These are phyloP conservation scores for Parafenestella ontariensis DNA, from an alignment of 2,329 filamentous ascomycete genomes.

Conservation along the genomic window DNA sequence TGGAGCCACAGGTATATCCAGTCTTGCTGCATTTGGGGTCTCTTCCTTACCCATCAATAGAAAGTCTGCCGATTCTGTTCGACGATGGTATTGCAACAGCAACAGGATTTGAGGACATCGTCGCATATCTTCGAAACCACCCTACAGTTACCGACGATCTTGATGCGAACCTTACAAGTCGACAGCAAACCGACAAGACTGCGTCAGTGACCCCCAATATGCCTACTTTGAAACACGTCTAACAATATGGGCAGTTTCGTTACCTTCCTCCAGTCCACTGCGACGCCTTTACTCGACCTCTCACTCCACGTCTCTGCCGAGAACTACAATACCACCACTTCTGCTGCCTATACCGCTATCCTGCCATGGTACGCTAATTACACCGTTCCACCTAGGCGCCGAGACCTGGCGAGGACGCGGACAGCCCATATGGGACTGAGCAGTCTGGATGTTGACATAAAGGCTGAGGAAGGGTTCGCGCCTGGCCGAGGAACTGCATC, in stretches of 20 bases:
- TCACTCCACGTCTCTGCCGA: slow-evolving; percentile 88
- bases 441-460: slow-evolving; percentile 54
- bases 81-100: slow-evolving; percentile 62
- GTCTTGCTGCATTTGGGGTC: background rate
- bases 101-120: slow-evolving; percentile 68
- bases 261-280: slow-evolving; percentile 76
- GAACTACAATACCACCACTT: slow-evolving; percentile 81
- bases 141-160: slow-evolving; percentile 34
- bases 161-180: slow-evolving; percentile 36
- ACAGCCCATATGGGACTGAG: slow-evolving; percentile 63
- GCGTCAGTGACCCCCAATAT: slow-evolving; percentile 31
- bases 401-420: slow-evolving; percentile 71
- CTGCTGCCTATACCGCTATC: slow-evolving; percentile 79
- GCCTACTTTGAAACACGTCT: background rate
- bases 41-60: slow-evolving; percentile 43
- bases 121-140: slow-evolving; percentile 59
- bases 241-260: slow-evolving; percentile 47
- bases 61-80: slow-evolving; percentile 64
- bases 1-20: slow-evolving; percentile 64
- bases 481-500: slow-evolving; percentile 40
- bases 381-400: slow-evolving; percentile 77
- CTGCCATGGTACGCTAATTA: slow-evolving; percentile 89
- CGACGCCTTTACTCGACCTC: slow-evolving; percentile 81
- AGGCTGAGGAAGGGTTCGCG: slow-evolving; percentile 44
- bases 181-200: slow-evolving; percentile 52